Base-by-base conservation (phyloP, 208 protist genomes). In the Cochliopodium minus region DNA sequence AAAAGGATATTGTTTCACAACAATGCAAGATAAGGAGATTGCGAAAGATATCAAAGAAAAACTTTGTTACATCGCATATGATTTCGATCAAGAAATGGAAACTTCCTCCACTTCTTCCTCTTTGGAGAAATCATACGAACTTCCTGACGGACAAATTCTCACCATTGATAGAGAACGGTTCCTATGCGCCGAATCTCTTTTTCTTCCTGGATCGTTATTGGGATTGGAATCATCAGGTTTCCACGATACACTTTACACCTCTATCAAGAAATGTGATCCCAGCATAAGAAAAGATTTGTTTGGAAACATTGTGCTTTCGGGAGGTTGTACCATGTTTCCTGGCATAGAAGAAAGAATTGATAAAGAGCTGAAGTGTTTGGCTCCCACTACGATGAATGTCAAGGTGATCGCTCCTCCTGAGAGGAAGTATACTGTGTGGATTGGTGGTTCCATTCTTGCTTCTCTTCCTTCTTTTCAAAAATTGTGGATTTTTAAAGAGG, bases 371-470 rank as follows among this genome's bases (percentile, higher is more conserved):
- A 17, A 17, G 17, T 38, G 47, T 17, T 33, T n/a, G 17, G n/a
- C n/a, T 17, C 47, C 17, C 38, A 43, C 38, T 20, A 38, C 52
- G 25, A 71, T 79, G 35, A 56, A 62, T 1, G 68, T 75, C n/a
- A 64, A 71, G 22, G 66, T 87, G 15, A 42, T 68, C 25, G 75
- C 81, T 6, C 59, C 57, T 13, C 68, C 74, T 7, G 92, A 97
- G 71, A 67, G 90, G 11, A 83, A 78, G 36, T 79, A 86, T 48
- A 77, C 85, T 23, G 81, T 80, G n/a, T 97, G 92, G 75, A 77
- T 95, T 26, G 90, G 92, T 45, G 92, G 86, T 28, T 93, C 86
- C 13, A 92, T 97, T 58, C 71, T 96, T 39, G 82, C 85, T 11
- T 94, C 89, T 13, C 74, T 95, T 28, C 77, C 80, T 23, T 79